phyloP scores from a whole-genome alignment of 768 basidiomycete species.

The Macrocybe gigantea region DNA sequence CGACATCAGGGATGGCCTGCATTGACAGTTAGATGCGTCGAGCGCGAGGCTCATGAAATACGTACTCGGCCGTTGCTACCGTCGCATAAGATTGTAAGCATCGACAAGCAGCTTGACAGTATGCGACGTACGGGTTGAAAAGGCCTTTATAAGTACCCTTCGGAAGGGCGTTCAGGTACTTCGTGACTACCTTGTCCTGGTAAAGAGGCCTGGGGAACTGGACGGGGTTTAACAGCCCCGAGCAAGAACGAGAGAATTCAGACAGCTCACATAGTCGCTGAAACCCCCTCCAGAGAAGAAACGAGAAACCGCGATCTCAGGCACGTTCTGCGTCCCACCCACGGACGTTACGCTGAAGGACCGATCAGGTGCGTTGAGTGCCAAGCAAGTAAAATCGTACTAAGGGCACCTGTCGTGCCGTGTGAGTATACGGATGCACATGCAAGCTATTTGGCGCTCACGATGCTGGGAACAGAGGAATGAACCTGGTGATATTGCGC shows the following conservation, averaged over 20 bases:
- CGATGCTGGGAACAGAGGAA: conserved; percentile 55
- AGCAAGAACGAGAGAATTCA: background rate
- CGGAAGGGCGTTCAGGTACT: conserved; percentile 32
- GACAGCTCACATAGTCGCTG: conserved; percentile 48
- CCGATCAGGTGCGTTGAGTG: background rate
- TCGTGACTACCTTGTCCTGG: conserved; percentile 34
- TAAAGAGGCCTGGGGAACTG: conserved; percentile 25
- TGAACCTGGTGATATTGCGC: conserved; percentile 43
- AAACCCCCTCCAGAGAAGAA: conserved; percentile 72
- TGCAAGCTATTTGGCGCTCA: conserved; percentile 10
- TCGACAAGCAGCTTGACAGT: background rate
- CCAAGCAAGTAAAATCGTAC: conserved; percentile 21
- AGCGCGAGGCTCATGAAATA: background rate
- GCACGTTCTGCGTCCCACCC: conserved; percentile 50
- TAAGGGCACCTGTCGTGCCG: conserved; percentile 30
- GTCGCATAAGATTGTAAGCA: background rate
- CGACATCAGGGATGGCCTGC: conserved; percentile 59
- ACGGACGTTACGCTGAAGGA: conserved; percentile 57
- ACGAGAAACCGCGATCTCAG: conserved; percentile 45
- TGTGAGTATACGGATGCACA: too few species aligned
- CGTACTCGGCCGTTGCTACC: conserved; percentile 45
- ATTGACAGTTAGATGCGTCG: background rate
- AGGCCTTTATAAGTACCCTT: conserved; percentile 41
- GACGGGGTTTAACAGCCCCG: background rate
- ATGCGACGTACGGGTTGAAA: conserved; percentile 44